Base-by-base conservation (phyloP, 495 filamentous ascomycete genomes). In the Penicillium egyptiacum region DNA sequence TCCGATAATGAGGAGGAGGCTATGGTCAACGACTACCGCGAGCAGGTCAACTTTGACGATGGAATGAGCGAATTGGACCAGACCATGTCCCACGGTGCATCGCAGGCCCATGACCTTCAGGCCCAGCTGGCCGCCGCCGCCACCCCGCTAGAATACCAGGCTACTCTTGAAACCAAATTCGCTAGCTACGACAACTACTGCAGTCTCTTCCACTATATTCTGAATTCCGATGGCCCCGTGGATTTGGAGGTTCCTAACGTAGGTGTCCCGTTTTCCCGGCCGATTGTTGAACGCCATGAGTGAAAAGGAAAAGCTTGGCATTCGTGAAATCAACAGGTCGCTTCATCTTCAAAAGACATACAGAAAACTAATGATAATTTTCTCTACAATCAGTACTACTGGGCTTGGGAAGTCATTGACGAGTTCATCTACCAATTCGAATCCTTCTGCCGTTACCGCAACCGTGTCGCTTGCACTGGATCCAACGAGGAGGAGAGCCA, bases 361-460 rank as follows among this genome's bases (percentile, higher is more conserved):
- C 17, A 10, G 19, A 22, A 22, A 44, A 60, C 61, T 56, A 67
- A 62, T 42, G 25, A 17, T 60, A 4, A 35, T 22, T 12, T 44
- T 51, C 48, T 47, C 35, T 54, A 42, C 31, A 5, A 52, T 74
- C 75, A 98, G 94, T 92, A 96, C 76, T 96, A 91, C 79, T 98
- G 94, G 94, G 95, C 94, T 17, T 98, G 95, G 94, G 94, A 98
- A 77, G 95, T 97, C 57, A 98, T 98, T 74, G 94, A 98, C 68
- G 94, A 98, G 70, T 98, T 98, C 79, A 98, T 98, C 76, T 98
- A 98, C 81, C 94, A 98, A 75, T 98, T 98, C 81, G 97, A 98
- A 80, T 95, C 91, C 37, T 98, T 98, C 81, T 98, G 91, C 73
- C 88, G 90, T 51, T 96, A 97, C 82, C 88, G 94, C 63, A 90